Evolutionary conservation across 352 stramenopile species (phyloP).

Genomic region (Thraustochytrium sp.): DNA sequence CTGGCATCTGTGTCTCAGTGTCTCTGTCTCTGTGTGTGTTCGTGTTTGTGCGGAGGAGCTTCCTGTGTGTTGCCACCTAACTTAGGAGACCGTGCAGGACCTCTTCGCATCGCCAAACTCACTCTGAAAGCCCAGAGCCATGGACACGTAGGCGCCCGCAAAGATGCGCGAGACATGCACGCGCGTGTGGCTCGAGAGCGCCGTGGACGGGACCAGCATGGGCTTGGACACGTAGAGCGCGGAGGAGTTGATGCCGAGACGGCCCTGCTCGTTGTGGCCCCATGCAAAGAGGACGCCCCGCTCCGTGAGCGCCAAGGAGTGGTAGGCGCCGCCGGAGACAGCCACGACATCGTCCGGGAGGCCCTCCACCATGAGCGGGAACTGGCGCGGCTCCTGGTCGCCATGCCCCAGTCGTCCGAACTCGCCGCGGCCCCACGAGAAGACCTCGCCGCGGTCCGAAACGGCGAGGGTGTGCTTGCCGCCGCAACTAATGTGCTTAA

Average conservation of each 20-base stretch:
- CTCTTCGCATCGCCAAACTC: neutral
- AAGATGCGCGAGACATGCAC: neutral
- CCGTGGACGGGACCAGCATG: neutral
- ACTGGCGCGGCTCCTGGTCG: slow-evolving; percentile 73
- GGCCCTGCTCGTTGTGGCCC: slow-evolving; percentile 40
- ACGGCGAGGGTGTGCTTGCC: slow-evolving; percentile 53
- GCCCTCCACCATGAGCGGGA: slow-evolving; percentile 75
- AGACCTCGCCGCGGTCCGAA: slow-evolving; percentile 49
- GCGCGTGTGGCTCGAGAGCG: neutral
- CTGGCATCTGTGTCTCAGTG: too few relatives aligned
- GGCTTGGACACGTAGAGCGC: neutral
- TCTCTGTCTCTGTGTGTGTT: too few relatives aligned
- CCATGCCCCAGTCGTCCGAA: slow-evolving; percentile 40
- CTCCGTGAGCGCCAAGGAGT: neutral
- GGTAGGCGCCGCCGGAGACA: slow-evolving; percentile 8
- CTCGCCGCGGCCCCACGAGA: slow-evolving; percentile 50
- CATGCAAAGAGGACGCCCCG: neutral
- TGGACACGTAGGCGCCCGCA: slow-evolving; percentile 15
- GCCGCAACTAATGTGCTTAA: slow-evolving; percentile 51
- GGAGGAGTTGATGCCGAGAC: neutral
- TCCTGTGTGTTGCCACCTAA: too few relatives aligned
- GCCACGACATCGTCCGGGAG: neutral
- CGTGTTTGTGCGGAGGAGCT: too few relatives aligned
- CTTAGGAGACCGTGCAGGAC: too few relatives aligned
- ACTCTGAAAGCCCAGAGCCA: neutral